Base-by-base conservation (phyloP, 1,139 yeast genomes). In the Scheffersomyces insectosa region DNA sequence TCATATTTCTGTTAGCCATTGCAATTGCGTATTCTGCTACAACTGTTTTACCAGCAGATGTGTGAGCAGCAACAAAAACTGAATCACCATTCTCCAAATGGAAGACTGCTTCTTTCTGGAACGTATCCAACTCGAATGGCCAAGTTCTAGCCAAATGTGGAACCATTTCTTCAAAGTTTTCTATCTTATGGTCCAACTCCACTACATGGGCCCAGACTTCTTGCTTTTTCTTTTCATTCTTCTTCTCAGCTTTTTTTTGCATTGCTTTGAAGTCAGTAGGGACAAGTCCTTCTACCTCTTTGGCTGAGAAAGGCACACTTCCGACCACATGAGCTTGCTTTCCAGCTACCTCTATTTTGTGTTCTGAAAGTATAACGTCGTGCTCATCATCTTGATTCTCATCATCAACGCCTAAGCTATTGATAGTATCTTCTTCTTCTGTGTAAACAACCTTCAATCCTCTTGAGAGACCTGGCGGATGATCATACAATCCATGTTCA, bases 11-110 rank as follows among this genome's bases (percentile, higher is more conserved):
- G 45, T 83, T 77, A 1, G 97, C 91, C 88, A 88, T 88, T 1
- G 97, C 96, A 56, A 90, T 89, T 4, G 97, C 97, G 59, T 90
- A 90, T 60, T 90, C 96, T 0, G 96, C 96, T 20, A 88, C 95
- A 5, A 88, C 96, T 0, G 96, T 88, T 59, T 88, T 88, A 64
- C 96, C 96, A 1, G 96, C 96, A 5, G 96, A 88, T 0, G 96
- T 88, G 62, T 93, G 99, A 0, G 99, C 99, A 5, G 99, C 97
- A 3, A 93, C 98, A 64, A 93, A 88, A 2, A 93, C 99, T 1
- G 98, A 90, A 61, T 93, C 99, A 38, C 96, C 96, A 62, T 91
- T 95, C 60, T 93, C 99, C 51, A 93, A 77, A 68, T 93, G 97
- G 51, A 90, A 93, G 1, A 93, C 89, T 0, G 99, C 97, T 59